These are phyloP conservation scores for Posidonia oceanica DNA, from an alignment of 116 monocot species.

Conservation along the genomic window DNA sequence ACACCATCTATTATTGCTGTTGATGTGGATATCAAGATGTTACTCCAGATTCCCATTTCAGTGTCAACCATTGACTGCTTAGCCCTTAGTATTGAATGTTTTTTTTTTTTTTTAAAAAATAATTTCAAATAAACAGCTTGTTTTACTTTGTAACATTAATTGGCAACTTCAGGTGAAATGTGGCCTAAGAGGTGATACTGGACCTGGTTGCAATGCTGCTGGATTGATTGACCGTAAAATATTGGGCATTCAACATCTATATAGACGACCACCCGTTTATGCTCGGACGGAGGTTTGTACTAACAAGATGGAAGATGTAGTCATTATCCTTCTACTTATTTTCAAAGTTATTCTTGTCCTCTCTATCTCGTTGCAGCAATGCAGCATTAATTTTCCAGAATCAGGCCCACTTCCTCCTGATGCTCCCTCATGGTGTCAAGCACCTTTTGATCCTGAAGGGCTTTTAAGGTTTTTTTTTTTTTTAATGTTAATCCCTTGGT, in stretches of 20 bases:
- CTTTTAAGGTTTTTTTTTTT: conserved; percentile 55
- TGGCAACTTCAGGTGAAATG: conserved; percentile 25
- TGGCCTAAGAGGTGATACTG: conserved; percentile 30
- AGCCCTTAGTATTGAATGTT: too few species aligned
- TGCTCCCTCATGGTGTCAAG: conserved; percentile 95
- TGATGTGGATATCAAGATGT: too few species aligned
- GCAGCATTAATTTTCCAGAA: conserved; percentile 70
- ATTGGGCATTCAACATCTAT: conserved; percentile 64
- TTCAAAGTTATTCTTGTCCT: background rate
- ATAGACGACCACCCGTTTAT: conserved; percentile 48
- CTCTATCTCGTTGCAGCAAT: conserved; percentile 34
- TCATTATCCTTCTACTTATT: too few species aligned
- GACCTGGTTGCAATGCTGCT: conserved; percentile 38
- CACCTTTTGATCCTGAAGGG: conserved; percentile 97
- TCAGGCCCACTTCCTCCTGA: conserved; percentile 70
- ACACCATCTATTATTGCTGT: too few species aligned
- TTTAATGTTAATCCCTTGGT: background rate
- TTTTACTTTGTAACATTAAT: background rate
- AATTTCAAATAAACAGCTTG: too few species aligned
- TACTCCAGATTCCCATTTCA: too few species aligned
- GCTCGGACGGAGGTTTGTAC: conserved; percentile 34
- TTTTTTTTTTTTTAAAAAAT: background rate
- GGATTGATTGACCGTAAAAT: conserved; percentile 26
- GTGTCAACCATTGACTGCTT: too few species aligned
- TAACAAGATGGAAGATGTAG: too few species aligned